A percentile compares a stretch with the other conserved stretches of the same genome.
Conservation (phyloP, 352 stramenopile species). For the Phytophthora sojae region DNA sequence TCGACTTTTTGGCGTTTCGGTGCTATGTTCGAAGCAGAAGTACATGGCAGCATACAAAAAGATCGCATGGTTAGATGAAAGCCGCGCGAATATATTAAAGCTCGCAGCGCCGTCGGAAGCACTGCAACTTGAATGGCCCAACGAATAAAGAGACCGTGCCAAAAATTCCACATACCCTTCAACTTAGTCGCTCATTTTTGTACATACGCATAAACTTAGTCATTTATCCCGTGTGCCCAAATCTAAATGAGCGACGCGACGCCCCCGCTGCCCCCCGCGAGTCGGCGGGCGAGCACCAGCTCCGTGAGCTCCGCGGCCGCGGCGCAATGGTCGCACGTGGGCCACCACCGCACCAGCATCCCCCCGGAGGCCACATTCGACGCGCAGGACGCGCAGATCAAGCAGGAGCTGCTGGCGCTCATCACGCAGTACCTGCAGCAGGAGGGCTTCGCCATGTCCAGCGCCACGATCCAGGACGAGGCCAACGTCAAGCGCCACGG, state of each 20-base stretch:
- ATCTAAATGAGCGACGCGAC: slow-evolving; percentile 39
- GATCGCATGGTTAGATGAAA: background rate
- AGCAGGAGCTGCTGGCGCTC: slow-evolving; percentile 83
- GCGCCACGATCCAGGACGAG: slow-evolving; percentile 89
- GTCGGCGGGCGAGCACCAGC: slow-evolving; percentile 15
- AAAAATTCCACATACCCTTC: background rate
- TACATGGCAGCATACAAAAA: background rate
- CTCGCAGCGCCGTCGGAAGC: slow-evolving; percentile 29
- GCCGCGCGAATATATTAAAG: background rate
- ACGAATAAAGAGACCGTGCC: background rate
- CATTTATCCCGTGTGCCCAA: background rate
- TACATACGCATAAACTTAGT: background rate
- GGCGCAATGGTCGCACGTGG: slow-evolving; percentile 77
- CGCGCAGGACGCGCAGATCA: slow-evolving; percentile 73
- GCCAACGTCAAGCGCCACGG: slow-evolving; percentile 86
- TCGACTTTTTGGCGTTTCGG: background rate
- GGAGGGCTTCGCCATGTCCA: slow-evolving; percentile 82
- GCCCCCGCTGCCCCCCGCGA: slow-evolving; percentile 29
- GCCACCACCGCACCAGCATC: slow-evolving; percentile 87
- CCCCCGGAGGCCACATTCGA: slow-evolving; percentile 85
- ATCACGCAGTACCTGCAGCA: slow-evolving; percentile 90
- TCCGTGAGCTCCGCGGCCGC: slow-evolving; percentile 10
- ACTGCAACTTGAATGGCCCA: slow-evolving; percentile 9
- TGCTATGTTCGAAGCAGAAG: slow-evolving; percentile 13
- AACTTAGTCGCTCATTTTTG: background rate